Percentiles rank a stretch among this genome's conserved stretches.
These are phyloP conservation scores for Halenospora varia DNA, from an alignment of 495 filamentous ascomycete genomes.

Conservation along the genomic window DNA sequence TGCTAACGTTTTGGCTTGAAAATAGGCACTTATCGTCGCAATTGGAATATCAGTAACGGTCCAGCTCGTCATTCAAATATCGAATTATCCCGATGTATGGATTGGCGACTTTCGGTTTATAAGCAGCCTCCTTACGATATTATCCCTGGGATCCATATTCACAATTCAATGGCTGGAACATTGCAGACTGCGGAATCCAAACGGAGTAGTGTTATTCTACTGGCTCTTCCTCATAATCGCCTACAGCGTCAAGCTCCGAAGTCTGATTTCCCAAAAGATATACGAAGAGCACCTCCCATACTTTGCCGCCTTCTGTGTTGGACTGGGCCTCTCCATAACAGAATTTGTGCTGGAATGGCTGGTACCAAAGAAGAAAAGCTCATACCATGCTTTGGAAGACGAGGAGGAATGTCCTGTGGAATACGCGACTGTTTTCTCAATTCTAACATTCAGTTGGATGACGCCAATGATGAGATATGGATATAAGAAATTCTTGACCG, in stretches of 20 bases:
- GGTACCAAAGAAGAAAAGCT: slow-evolving; percentile 79
- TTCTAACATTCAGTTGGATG: slow-evolving; percentile 97
- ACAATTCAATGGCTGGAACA: slow-evolving; percentile 92
- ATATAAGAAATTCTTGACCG: slow-evolving; percentile 86
- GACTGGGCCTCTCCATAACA: slow-evolving; percentile 62
- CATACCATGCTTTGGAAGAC: slow-evolving; percentile 81
- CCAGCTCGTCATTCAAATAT: slow-evolving; percentile 75
- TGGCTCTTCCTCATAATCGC: slow-evolving; percentile 88
- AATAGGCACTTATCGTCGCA: slow-evolving; percentile 64
- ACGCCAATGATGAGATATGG: slow-evolving; percentile 96
- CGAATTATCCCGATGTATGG: slow-evolving; percentile 66
- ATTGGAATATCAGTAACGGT: slow-evolving; percentile 63
- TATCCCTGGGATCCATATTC: slow-evolving; percentile 76
- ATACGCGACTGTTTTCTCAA: slow-evolving; percentile 91
- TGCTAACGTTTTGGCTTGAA: slow-evolving; percentile 23
- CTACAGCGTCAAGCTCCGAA: slow-evolving; percentile 81
- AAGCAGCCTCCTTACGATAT: slow-evolving; percentile 72
- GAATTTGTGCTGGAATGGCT: slow-evolving; percentile 89
- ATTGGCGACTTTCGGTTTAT: slow-evolving; percentile 84
- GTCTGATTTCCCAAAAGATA: slow-evolving; percentile 72
- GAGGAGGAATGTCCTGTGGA: slow-evolving; percentile 90
- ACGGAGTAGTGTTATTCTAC: slow-evolving; percentile 92
- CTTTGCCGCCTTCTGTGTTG: slow-evolving; percentile 74
- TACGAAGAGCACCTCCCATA: slow-evolving; percentile 63
- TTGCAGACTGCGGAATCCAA: slow-evolving; percentile 79